These are phyloP conservation scores for Candida hungchunana DNA, from an alignment of 805 yeast genomes.

Conservation along the genomic window DNA sequence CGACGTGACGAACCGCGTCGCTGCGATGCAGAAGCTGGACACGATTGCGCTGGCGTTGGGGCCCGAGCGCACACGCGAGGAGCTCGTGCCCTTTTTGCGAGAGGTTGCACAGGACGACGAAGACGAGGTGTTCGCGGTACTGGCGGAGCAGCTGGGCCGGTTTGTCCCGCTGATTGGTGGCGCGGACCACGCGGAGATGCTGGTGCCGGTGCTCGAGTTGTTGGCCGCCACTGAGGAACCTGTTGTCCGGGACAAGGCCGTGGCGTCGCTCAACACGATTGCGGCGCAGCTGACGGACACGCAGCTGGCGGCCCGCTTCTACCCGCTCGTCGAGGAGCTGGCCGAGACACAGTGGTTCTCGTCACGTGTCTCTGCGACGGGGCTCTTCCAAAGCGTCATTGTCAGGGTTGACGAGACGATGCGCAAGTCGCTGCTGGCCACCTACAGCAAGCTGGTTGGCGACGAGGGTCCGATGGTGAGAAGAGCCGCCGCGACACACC, in stretches of 20 bases:
- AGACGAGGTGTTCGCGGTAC: conserved; percentile 92
- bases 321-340: conserved; percentile 73
- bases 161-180: conserved; percentile 93
- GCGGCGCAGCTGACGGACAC: conserved; percentile 56
- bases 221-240: conserved; percentile 95
- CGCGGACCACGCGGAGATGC: conserved; percentile 49
- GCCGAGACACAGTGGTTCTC: conserved; percentile 94
- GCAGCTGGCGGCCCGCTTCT: conserved; percentile 62
- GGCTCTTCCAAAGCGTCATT: conserved; percentile 71
- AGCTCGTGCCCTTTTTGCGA: conserved; percentile 84
- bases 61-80: conserved; percentile 85
- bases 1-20: conserved; percentile 88
- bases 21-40: conserved; percentile 90
- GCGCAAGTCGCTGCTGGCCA: conserved; percentile 58
- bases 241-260: conserved; percentile 90
- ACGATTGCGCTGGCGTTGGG: conserved; percentile 95
- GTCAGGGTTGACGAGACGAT: conserved; percentile 49
- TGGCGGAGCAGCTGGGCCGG: conserved; percentile 85
- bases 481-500: conserved; percentile 83
- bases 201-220: conserved; percentile 64
- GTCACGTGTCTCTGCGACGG: conserved; percentile 85
- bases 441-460: conserved; percentile 65
- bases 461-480: conserved; percentile 99
- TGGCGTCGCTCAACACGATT: conserved; percentile 72
- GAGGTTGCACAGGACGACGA: conserved; percentile 92